These are phyloP conservation scores for Rhodotorula kratochvilovae DNA, from an alignment of 768 basidiomycete genomes.

Conservation along the genomic window DNA sequence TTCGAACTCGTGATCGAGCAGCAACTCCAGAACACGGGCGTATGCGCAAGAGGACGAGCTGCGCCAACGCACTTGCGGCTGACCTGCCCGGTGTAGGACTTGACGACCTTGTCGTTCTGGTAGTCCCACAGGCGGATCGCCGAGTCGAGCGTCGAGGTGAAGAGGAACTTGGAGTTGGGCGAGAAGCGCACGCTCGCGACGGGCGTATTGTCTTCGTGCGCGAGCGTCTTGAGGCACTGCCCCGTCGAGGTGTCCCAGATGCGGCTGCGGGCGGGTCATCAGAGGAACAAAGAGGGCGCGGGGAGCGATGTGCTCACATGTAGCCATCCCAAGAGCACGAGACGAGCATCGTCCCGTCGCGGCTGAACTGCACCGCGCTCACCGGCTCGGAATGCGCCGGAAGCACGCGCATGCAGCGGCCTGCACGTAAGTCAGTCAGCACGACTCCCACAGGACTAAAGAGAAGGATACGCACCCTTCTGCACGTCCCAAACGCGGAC, in stretches of 20 bases:
- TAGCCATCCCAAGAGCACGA: slow-evolving; percentile 95
- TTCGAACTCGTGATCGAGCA: too few species aligned
- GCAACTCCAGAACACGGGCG: too few species aligned
- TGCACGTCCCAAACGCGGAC: slow-evolving; percentile 96
- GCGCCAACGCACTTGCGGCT: slow-evolving; percentile 69
- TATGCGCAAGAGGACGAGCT: too few species aligned
- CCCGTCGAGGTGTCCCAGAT: slow-evolving; percentile 97
- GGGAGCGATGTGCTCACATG: slow-evolving; percentile 59
- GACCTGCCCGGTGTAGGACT: slow-evolving; percentile 81
- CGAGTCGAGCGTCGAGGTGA: slow-evolving; percentile 89
- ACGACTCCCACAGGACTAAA: background rate
- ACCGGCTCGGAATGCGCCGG: slow-evolving; percentile 98
- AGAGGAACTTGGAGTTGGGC: slow-evolving; percentile 81
- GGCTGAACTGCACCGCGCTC: slow-evolving; percentile 86
- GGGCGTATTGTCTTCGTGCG: slow-evolving; percentile 71
- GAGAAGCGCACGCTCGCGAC: slow-evolving; percentile 84
- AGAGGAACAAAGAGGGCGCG: background rate
- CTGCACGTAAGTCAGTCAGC: slow-evolving; percentile 49
- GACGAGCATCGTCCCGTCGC: slow-evolving; percentile 88
- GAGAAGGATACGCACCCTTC: slow-evolving; percentile 57
- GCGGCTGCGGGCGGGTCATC: slow-evolving; percentile 57
- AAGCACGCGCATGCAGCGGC: slow-evolving; percentile 74
- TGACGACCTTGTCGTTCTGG: slow-evolving; percentile 81
- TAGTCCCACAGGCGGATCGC: slow-evolving; percentile 93
- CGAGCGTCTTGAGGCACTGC: slow-evolving; percentile 93